These are phyloP conservation scores for Solanum arcanum DNA, from an alignment of 257 asterid species.

Conservation along the genomic window DNA sequence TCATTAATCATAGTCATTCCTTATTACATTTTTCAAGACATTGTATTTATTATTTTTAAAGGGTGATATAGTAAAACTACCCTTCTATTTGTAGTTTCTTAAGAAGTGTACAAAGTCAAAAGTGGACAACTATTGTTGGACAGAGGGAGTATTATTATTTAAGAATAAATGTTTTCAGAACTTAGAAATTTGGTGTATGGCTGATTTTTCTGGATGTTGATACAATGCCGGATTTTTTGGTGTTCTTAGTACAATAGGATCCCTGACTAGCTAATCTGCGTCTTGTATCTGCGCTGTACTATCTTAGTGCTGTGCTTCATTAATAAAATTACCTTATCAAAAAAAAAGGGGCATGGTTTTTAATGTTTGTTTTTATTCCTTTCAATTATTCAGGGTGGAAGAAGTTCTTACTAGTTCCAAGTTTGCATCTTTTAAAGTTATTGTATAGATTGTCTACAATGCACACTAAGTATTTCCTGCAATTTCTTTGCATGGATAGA, in stretches of 20 bases:
- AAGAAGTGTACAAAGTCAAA: no score
- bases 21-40: no score
- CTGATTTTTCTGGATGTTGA: neutral
- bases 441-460: neutral
- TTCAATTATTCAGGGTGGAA: neutral
- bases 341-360: neutral
- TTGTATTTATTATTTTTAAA: no score
- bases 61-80: no score
- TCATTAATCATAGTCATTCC: no score
- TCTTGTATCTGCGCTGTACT: neutral
- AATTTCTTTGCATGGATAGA: constrained; percentile 28
- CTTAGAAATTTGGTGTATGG: neutral
- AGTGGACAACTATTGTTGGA: no score
- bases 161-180: neutral
- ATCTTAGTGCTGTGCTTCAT: neutral
- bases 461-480: neutral
- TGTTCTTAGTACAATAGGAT: neutral
- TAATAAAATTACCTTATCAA: neutral
- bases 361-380: neutral
- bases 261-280: neutral
- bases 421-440: neutral
- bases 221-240: neutral
- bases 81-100: no score
- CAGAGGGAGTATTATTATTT: neutral
- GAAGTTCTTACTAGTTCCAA: neutral